A percentile compares a stretch with the other conserved stretches of the same genome.
phyloP scores from a whole-genome alignment of 2,329 filamentous ascomycete species.

The Alternaria sp. region DNA sequence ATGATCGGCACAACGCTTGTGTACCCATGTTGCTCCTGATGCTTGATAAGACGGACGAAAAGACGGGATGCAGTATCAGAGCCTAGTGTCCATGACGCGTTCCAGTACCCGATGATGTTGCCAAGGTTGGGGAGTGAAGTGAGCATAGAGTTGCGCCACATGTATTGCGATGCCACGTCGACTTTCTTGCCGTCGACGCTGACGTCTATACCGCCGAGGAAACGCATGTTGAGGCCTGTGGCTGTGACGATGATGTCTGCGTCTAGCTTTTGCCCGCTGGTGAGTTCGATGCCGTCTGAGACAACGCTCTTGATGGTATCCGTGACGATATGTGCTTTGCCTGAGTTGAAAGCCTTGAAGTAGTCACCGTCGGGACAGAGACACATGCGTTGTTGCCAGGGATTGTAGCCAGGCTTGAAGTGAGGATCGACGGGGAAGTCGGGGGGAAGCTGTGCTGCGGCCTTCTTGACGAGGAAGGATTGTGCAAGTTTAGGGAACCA shows the following conservation, averaged over 20 bases:
- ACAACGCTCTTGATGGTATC: constrained; percentile 63
- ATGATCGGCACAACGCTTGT: constrained; percentile 57
- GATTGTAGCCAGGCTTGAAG: constrained; percentile 59
- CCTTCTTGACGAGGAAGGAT: constrained; percentile 56
- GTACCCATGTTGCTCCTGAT: constrained; percentile 58
- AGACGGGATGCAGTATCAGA: constrained; percentile 64
- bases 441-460: constrained; percentile 62
- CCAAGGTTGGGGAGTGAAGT: constrained; percentile 69
- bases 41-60: constrained; percentile 60
- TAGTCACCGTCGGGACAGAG: constrained; percentile 70
- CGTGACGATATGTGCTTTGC: constrained; percentile 64
- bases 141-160: constrained; percentile 70
- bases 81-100: constrained; percentile 70
- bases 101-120: constrained; percentile 68
- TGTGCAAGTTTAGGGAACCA: constrained; percentile 61
- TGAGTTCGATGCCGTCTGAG: constrained; percentile 58
- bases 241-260: constrained; percentile 73
- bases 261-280: constrained; percentile 58
- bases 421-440: constrained; percentile 53
- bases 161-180: constrained; percentile 60
- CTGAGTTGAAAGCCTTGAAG: constrained; percentile 61
- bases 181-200: constrained; percentile 61
- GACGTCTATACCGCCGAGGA: constrained; percentile 64
- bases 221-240: constrained; percentile 66
- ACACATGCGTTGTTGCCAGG: constrained; percentile 78